Evolutionary conservation across 1,284 basidiomycete species (phyloP).

Genomic region (Puccinia sorghi): DNA sequence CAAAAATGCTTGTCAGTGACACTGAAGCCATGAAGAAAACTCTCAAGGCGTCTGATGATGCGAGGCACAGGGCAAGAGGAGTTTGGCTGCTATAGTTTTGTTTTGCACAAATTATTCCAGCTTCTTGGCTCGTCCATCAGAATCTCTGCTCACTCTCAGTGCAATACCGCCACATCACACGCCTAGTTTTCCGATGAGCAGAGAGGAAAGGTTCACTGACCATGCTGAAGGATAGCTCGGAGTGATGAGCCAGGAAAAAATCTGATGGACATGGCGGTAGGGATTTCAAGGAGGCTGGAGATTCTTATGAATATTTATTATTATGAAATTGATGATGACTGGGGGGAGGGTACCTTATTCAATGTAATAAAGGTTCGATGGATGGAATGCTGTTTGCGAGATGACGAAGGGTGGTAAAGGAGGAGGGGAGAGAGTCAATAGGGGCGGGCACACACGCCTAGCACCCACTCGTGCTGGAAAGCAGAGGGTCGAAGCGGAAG

Average conservation of each 20-base stretch:
- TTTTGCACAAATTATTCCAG: neutral
- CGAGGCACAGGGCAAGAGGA: neutral
- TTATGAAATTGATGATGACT: too few relatives aligned
- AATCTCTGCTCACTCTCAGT: neutral
- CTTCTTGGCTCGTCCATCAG: neutral
- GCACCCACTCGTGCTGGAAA: too few relatives aligned
- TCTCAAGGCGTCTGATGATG: neutral
- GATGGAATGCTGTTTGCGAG: too few relatives aligned
- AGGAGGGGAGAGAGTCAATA: too few relatives aligned
- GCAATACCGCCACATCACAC: neutral
- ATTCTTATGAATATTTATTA: too few relatives aligned
- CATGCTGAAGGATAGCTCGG: constrained; percentile 4
- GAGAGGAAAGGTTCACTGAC: neutral
- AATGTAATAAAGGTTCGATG: too few relatives aligned
- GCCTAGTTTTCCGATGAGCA: neutral
- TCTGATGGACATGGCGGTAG: neutral
- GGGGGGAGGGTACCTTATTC: neutral
- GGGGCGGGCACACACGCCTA: too few relatives aligned
- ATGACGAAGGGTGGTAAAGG: too few relatives aligned
- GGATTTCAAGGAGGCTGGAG: too few relatives aligned
- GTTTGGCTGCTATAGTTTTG: neutral
- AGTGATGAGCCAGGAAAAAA: neutral
- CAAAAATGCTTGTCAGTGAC: neutral
- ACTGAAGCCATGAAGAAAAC: neutral
- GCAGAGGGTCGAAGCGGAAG: too few relatives aligned